These are phyloP conservation scores for Pleurotus tuoliensis DNA, from an alignment of 768 basidiomycete genomes.

Conservation along the genomic window DNA sequence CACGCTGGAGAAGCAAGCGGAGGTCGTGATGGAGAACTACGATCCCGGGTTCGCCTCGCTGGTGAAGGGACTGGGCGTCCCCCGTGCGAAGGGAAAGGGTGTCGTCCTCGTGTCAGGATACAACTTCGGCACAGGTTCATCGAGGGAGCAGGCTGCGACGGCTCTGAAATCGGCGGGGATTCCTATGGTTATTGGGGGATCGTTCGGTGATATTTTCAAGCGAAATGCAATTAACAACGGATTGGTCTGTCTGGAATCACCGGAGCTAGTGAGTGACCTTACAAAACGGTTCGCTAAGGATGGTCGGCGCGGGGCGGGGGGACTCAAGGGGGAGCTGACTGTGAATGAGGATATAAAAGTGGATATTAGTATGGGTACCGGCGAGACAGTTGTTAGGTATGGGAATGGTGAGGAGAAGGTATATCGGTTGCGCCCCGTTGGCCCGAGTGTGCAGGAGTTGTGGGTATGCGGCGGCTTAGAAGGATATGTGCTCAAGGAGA, in stretches of 20 bases:
- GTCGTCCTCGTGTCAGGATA: constrained; percentile 88
- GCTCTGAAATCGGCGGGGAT: constrained; percentile 93
- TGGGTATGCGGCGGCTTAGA: constrained; percentile 96
- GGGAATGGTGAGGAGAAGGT: constrained; percentile 41
- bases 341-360: constrained; percentile 65
- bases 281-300: constrained; percentile 72
- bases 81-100: constrained; percentile 37
- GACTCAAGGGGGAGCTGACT: constrained; percentile 78
- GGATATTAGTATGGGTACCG: constrained; percentile 65
- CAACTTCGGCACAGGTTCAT: constrained; percentile 98
- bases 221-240: constrained; percentile 99
- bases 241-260: constrained; percentile 90
- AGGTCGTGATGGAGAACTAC: constrained; percentile 99
- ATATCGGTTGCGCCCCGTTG: constrained; percentile 74
- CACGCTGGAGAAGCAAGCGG: constrained; percentile 88
- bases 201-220: constrained; percentile 99
- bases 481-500: constrained; percentile 82
- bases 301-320: constrained; percentile 74
- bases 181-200: constrained; percentile 92
- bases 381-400: constrained; percentile 55
- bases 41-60: constrained; percentile 80
- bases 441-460: constrained; percentile 93
- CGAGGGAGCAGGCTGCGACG: constrained; percentile 97
- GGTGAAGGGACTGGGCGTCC: constrained; percentile 49
- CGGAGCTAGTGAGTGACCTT: constrained; percentile 82